Evolutionary conservation across 257 asterid species (phyloP), one percentile per base, ranked within the genome.

Genomic region (Datura wrightii): DNA sequence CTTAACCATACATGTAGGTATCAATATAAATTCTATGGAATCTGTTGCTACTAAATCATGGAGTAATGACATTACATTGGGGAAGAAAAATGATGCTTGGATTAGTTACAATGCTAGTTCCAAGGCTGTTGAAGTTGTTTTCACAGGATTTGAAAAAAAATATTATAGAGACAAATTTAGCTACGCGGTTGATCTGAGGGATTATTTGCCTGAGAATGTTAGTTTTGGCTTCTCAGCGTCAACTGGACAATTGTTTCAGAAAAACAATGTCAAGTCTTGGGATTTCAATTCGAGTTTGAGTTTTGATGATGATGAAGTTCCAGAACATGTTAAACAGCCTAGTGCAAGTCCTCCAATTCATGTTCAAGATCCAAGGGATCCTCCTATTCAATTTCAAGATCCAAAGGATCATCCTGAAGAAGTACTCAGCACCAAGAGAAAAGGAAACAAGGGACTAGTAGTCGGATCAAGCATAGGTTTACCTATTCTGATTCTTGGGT

Each of bases 201-300:
- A 84, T 5, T 59, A 15, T 86, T 89, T 80, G 82, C 90, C 94
- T 3, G 91, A 89, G 84, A 60, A 66, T 83, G 90, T 87, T 74
- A 86, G 53, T 4, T 66, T 92, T 31, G 93, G 92, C 5, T 85
- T 92, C 70, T 87, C 93, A 2, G 91, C 92, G 16, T 84, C 91
- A 2, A 92, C 92, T 0, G 94, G 94, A 11, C 3, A 3, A 18
- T 66, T 36, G 41, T 55, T 55, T 3, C 85, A 87, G 83, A 82
- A 56, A 8, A 84, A 89, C 59, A 85, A 15, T 19, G 74, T 92
- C 8, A 19, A 16, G n/a, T 92, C 93, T 3, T 92, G 94, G 94
- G 87, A 74, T 7, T 92, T 89, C 85, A 67, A 44, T 53, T 91
- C 92, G 0, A 88, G 66, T 71, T 52, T 91, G 79, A 19, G 44